Evolutionary conservation across 176 grass and related monocot species (phyloP).

Genomic region (Phoenix dactylifera): DNA sequence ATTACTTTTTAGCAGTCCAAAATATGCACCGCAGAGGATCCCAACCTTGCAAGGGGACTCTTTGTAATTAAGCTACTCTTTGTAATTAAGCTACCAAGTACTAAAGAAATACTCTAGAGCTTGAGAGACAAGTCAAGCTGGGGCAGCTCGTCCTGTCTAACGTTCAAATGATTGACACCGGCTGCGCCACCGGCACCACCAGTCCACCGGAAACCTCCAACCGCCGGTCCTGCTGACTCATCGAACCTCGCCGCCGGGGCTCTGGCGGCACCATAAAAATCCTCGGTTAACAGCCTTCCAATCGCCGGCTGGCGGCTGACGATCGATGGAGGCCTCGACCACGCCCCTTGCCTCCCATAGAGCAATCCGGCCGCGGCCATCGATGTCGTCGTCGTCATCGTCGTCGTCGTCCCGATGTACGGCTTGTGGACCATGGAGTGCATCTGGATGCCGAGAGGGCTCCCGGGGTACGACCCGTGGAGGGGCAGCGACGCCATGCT

Average conservation of each 20-base stretch:
- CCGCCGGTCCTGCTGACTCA: background rate
- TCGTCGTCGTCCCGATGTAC: background rate
- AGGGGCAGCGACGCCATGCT: background rate
- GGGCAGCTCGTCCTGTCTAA: background rate
- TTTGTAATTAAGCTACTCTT: too few relatives aligned
- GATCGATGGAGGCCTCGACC: background rate
- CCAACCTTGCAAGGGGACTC: too few relatives aligned
- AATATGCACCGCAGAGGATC: too few relatives aligned
- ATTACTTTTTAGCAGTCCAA: too few relatives aligned
- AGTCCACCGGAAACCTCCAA: background rate
- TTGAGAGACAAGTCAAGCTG: conserved; percentile 6
- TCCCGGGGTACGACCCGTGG: background rate
- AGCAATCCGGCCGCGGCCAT: background rate
- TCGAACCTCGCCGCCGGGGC: background rate
- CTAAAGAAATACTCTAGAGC: background rate
- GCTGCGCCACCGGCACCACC: background rate
- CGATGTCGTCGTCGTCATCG: background rate
- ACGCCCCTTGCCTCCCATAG: background rate
- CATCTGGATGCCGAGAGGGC: background rate
- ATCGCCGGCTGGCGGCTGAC: background rate
- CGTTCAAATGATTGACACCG: background rate
- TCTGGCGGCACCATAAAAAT: background rate
- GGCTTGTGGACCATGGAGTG: conserved; percentile 1
- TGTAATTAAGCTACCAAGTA: too few relatives aligned
- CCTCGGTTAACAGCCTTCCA: background rate